These are phyloP conservation scores for Colletotrichum navitas DNA, from an alignment of 2,329 filamentous ascomycete genomes.

Conservation along the genomic window DNA sequence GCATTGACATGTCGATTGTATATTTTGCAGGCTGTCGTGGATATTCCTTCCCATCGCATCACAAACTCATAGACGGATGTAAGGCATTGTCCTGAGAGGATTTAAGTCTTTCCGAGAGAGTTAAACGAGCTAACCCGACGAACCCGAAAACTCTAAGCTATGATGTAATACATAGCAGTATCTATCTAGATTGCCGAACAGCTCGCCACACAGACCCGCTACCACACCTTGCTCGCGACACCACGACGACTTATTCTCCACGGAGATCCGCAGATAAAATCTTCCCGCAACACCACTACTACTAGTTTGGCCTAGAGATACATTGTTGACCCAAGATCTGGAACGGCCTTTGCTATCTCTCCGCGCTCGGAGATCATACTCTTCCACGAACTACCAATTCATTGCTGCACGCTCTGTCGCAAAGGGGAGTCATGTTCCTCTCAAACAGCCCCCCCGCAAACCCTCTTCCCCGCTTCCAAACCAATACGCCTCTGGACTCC, in stretches of 20 bases:
- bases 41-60: no score
- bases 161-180: slow-evolving; percentile 37
- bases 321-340: background rate
- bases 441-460: slow-evolving; percentile 32
- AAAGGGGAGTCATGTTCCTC: slow-evolving; percentile 39
- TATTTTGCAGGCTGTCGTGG: no score
- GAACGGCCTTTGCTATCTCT: background rate
- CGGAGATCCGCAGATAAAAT: slow-evolving; percentile 36
- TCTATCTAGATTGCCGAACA: slow-evolving; percentile 1
- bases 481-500: slow-evolving; percentile 42
- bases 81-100: no score
- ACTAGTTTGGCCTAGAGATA: background rate
- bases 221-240: slow-evolving; percentile 30
- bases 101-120: background rate
- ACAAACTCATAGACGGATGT: no score
- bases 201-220: slow-evolving; percentile 40
- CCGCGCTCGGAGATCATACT: background rate
- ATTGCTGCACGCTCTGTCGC: background rate
- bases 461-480: slow-evolving; percentile 41
- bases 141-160: slow-evolving; percentile 30
- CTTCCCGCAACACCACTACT: background rate
- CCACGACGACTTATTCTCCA: slow-evolving; percentile 18
- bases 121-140: background rate
- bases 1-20: background rate
- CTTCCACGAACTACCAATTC: background rate